Percentiles rank a stretch among this genome's conserved stretches.
Conservation (phyloP, 495 filamentous ascomycete genomes). For the Aspergillus avenaceus region DNA sequence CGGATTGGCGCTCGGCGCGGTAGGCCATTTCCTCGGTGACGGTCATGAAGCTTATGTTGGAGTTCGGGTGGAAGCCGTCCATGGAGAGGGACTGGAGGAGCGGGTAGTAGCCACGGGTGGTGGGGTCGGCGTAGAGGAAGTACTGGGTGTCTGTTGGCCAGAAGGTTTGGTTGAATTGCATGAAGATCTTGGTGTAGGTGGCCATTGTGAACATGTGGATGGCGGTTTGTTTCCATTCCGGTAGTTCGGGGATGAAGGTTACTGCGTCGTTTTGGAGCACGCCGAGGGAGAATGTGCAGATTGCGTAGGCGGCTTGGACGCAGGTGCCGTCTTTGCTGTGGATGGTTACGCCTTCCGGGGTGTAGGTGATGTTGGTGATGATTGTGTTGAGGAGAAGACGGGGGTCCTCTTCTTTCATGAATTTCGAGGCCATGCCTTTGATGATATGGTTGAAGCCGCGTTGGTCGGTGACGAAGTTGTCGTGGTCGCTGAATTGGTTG, state of each 20-base stretch:
- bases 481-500: conserved; percentile 48
- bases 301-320: conserved; percentile 55
- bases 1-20: conserved; percentile 58
- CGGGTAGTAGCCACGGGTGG: conserved; percentile 63
- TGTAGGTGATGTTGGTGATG: conserved; percentile 57
- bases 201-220: conserved; percentile 68
- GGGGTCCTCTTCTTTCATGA: conserved; percentile 52
- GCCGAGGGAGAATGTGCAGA: conserved; percentile 61
- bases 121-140: conserved; percentile 65
- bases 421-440: conserved; percentile 54
- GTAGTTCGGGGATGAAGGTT: conserved; percentile 56
- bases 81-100: conserved; percentile 64
- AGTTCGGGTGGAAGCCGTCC: conserved; percentile 57
- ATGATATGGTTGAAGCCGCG: conserved; percentile 61
- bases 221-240: conserved; percentile 62
- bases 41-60: conserved; percentile 69
- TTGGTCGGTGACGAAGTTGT: conserved; percentile 64
- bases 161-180: conserved; percentile 68
- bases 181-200: conserved; percentile 76
- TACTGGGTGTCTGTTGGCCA: conserved; percentile 66
- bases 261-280: conserved; percentile 64
- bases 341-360: conserved; percentile 51
- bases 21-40: conserved; percentile 58
- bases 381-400: conserved; percentile 57
- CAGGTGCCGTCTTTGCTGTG: conserved; percentile 53